A percentile compares a stretch with the other conserved stretches of the same genome.
phyloP scores from a whole-genome alignment of 2,329 filamentous ascomycete species.

The Aspergillus uvarum region DNA sequence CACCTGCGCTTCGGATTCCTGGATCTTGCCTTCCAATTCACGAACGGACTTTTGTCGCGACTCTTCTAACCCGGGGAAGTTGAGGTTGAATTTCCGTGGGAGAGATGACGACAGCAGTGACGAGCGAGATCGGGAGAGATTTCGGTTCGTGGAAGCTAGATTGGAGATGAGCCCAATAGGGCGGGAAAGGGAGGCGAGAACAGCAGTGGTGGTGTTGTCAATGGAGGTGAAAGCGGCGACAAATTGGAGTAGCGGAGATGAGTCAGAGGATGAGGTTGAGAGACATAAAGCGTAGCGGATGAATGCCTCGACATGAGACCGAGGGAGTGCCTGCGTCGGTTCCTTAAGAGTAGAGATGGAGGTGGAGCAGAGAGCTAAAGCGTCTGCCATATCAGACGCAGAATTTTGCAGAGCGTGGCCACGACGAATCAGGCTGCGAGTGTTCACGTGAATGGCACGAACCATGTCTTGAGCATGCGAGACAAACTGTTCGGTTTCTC shows the following conservation, averaged over 20 bases:
- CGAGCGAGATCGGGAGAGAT: slow-evolving; percentile 74
- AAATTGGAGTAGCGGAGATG: slow-evolving; percentile 70
- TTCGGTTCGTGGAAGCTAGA: slow-evolving; percentile 71
- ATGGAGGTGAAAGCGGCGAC: slow-evolving; percentile 75
- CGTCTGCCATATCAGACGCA: slow-evolving; percentile 49
- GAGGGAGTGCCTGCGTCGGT: slow-evolving; percentile 63
- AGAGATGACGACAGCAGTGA: slow-evolving; percentile 64
- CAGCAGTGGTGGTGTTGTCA: slow-evolving; percentile 79
- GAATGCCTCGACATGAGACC: slow-evolving; percentile 67
- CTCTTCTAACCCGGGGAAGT: slow-evolving; percentile 67
- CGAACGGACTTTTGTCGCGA: slow-evolving; percentile 77
- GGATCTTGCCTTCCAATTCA: slow-evolving; percentile 79
- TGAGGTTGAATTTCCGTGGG: slow-evolving; percentile 48
- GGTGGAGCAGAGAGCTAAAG: slow-evolving; percentile 43
- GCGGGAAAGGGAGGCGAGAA: slow-evolving; percentile 74
- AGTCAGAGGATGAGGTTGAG: slow-evolving; percentile 63
- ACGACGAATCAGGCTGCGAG: slow-evolving; percentile 76
- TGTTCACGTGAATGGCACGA: slow-evolving; percentile 77
- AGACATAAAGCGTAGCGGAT: slow-evolving; percentile 66
- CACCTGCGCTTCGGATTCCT: slow-evolving; percentile 67
- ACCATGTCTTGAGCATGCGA: slow-evolving; percentile 89
- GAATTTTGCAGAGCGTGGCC: slow-evolving; percentile 71
- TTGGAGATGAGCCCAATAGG: slow-evolving; percentile 75
- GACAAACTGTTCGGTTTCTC: slow-evolving; percentile 90
- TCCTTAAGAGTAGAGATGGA: slow-evolving; percentile 52